phyloP scores from a whole-genome alignment of 805 yeast genomes.

The Teunomyces atbi region DNA sequence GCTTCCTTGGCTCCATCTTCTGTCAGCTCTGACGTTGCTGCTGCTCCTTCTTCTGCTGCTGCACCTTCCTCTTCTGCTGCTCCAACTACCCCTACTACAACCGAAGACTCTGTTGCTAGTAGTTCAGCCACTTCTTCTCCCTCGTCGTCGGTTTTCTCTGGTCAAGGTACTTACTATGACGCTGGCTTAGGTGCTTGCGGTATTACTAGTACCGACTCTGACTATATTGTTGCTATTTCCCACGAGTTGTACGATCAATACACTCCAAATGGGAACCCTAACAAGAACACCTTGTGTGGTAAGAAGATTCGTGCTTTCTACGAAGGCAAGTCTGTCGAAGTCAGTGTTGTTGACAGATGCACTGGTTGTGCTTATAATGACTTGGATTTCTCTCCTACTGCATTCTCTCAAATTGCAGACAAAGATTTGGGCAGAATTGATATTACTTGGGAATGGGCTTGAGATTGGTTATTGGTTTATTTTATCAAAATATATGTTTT shows the following conservation, averaged over 20 bases:
- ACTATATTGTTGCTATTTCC: conserved; percentile 53
- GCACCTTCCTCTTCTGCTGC: conserved; percentile 12
- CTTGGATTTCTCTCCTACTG: conserved; percentile 62
- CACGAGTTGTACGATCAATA: conserved; percentile 37
- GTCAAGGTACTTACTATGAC: conserved; percentile 51
- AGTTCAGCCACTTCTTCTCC: conserved; percentile 8
- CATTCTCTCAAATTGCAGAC: conserved; percentile 52
- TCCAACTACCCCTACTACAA: conserved; percentile 9
- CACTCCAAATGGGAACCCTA: conserved; percentile 35
- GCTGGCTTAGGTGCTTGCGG: conserved; percentile 60
- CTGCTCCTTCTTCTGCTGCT: conserved; percentile 5
- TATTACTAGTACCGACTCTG: conserved; percentile 40
- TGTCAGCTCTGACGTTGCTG: neutral
- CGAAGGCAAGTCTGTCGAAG: conserved; percentile 52
- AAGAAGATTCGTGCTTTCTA: conserved; percentile 46
- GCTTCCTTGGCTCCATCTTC: neutral
- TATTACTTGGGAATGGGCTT: conserved; percentile 47
- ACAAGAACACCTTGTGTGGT: conserved; percentile 53
- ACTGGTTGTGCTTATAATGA: conserved; percentile 50
- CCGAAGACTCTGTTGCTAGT: conserved; percentile 7
- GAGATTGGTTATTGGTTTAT: neutral
- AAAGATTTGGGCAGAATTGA: conserved; percentile 51
- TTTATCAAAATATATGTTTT: neutral
- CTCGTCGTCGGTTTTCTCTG: conserved; percentile 20
- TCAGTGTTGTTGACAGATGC: conserved; percentile 58